These are phyloP conservation scores for Coemansia sp. DNA, from an alignment of 192 early-diverging fungal species.

Conservation along the genomic window DNA sequence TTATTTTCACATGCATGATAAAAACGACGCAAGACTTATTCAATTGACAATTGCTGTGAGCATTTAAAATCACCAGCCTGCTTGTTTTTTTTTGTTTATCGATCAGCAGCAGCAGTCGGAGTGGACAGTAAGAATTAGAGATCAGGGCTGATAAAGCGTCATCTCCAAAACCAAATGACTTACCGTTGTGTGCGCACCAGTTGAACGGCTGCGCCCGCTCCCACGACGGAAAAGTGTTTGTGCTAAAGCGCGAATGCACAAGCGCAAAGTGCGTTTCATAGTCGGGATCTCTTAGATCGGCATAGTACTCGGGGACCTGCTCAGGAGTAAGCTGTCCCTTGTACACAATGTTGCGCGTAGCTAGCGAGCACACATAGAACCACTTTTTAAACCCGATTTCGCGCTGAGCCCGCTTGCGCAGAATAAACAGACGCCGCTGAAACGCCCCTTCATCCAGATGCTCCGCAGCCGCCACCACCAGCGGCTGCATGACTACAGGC, in stretches of 20 bases:
- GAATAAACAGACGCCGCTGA: slow-evolving; percentile 83
- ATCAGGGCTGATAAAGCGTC: no score
- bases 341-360: slow-evolving; percentile 91
- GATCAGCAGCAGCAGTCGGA: no score
- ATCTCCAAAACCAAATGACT: slow-evolving; percentile 1
- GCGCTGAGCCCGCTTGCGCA: slow-evolving; percentile 90
- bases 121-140: no score
- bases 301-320: slow-evolving; percentile 93
- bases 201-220: slow-evolving; percentile 99
- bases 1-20: no score
- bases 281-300: slow-evolving; percentile 80
- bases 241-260: slow-evolving; percentile 98
- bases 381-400: slow-evolving; percentile 83
- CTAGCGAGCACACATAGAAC: slow-evolving; percentile 98
- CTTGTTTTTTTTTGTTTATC: no score
- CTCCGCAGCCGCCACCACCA: slow-evolving; percentile 66
- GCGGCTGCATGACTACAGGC: slow-evolving; percentile 90
- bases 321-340: slow-evolving; percentile 95
- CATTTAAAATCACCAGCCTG: no score
- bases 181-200: slow-evolving; percentile 98
- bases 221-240: slow-evolving; percentile 99
- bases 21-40: no score
- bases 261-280: slow-evolving; percentile 93
- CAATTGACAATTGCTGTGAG: no score
- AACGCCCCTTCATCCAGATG: slow-evolving; percentile 59